Conservation (phyloP, 1,139 yeast species). For the Zygoascus meyerae region DNA sequence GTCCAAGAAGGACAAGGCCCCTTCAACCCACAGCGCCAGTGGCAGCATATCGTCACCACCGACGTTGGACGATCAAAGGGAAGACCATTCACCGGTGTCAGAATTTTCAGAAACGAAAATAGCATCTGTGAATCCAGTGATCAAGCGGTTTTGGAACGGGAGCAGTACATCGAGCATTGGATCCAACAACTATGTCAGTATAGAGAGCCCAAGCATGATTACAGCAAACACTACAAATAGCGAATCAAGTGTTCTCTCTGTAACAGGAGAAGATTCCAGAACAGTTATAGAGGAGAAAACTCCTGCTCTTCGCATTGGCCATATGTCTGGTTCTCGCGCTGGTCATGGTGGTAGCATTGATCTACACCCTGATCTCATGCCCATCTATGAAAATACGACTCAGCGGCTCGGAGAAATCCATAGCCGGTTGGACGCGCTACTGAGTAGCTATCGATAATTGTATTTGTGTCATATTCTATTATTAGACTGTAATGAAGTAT, state of each 20-base stretch:
- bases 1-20: conserved; percentile 4
- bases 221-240: conserved; percentile 8
- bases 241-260: conserved; percentile 4
- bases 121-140: not conserved
- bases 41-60: conserved; percentile 16
- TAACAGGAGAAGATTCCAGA: not conserved
- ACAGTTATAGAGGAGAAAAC: conserved; percentile 2
- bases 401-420: conserved; percentile 27
- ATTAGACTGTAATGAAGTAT: not conserved
- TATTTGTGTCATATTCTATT: not conserved
- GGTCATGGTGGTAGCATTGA: conserved; percentile 8
- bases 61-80: conserved; percentile 15
- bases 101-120: conserved; percentile 20
- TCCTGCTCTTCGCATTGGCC: not conserved
- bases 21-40: conserved; percentile 1
- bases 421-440: conserved; percentile 24
- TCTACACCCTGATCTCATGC: conserved; percentile 31
- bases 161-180: conserved; percentile 10
- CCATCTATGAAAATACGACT: conserved; percentile 28
- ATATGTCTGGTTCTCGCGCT: conserved; percentile 1
- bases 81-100: conserved; percentile 18
- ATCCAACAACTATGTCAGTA: not conserved
- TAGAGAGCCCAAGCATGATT: conserved; percentile 7
- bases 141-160: conserved; percentile 9
- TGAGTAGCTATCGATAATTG: conserved; percentile 17